Base-by-base conservation (phyloP, 1,284 basidiomycete genomes). In the Marasmius tenuissimus region DNA sequence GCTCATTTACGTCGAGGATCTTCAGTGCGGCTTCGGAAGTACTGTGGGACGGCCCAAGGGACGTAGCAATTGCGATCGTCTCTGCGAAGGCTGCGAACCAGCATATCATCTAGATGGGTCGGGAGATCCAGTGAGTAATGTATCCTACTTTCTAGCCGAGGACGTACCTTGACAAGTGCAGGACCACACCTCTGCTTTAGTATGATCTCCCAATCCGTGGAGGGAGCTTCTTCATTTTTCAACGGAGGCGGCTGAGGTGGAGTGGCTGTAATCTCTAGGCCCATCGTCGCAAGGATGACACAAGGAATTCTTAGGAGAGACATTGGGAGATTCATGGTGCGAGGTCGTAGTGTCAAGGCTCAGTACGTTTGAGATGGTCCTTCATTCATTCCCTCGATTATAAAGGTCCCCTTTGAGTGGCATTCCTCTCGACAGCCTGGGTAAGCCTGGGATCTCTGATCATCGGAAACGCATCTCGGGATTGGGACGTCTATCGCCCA, bases 171-270 rank as follows among this genome's bases (percentile, higher is more conserved):
- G 58, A 78, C 68, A 11, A 70, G 34, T 14, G 70, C 55, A 18
- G 71, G 72, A 11, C 71, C 73, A 22, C 69, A 67, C 35, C 76
- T 69, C 58, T 74, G 74, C 57, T 71, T 75, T 22, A 80, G 33
- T 7, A 78, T 22, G 1, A 64, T 56, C 66, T 80, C 78, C 51
- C 77, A 62, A 33, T 63, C 69, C 2, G 73, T 77, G 4, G 73
- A 74, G 7, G 68, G 67, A 10, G 69, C 69, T 45, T 69, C 70
- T 57, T 81, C 77, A 27, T 70, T 68, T 48, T 66, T 61, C 7
- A 64, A 57, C 2, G 78, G 74, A n/a, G 77, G 77, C 12, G 77
- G 74, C 38, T 76, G 70, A 12, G 79, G 80, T 57, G 79, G 75
- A 3, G 78, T 81, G 4, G 71, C 67, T 20, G 76, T 72, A 39